These are phyloP conservation scores for Fomitopsis pinicola DNA, from an alignment of 1,284 basidiomycete genomes.

Conservation along the genomic window DNA sequence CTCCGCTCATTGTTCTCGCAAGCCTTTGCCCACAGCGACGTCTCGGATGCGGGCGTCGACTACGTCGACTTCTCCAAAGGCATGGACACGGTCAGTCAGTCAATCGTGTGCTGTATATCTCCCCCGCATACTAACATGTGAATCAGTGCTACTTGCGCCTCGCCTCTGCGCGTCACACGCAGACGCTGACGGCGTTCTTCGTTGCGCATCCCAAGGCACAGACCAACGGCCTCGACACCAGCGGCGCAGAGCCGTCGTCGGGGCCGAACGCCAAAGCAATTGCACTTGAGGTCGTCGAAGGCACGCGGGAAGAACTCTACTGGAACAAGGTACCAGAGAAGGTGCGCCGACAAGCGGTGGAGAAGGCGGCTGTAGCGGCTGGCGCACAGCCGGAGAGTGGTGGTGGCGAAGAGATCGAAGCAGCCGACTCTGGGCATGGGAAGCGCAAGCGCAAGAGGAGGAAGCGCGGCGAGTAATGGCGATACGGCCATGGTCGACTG, in stretches of 20 bases:
- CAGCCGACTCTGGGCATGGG: neutral
- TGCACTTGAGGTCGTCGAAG: slow-evolving; percentile 49
- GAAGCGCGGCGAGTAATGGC: neutral
- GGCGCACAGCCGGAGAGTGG: neutral
- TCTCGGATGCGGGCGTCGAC: slow-evolving; percentile 40
- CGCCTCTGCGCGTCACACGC: slow-evolving; percentile 43
- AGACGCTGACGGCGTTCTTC: slow-evolving; percentile 44
- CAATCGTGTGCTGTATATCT: neutral
- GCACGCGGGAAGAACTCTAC: slow-evolving; percentile 64
- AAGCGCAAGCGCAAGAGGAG: slow-evolving; percentile 18
- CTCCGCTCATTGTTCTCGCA: slow-evolving; percentile 53
- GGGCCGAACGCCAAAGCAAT: slow-evolving; percentile 30
- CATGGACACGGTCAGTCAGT: slow-evolving; percentile 56
- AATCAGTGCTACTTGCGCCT: slow-evolving; percentile 71
- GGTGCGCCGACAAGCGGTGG: slow-evolving; percentile 56
- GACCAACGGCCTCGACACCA: slow-evolving; percentile 34
- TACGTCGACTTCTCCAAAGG: slow-evolving; percentile 78
- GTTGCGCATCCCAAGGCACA: slow-evolving; percentile 34
- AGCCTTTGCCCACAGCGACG: slow-evolving; percentile 29
- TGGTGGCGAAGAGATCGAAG: neutral
- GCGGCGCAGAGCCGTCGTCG: slow-evolving; percentile 4
- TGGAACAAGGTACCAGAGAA: slow-evolving; percentile 77
- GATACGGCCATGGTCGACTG: neutral
- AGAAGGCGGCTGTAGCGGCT: slow-evolving; percentile 30
- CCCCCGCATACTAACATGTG: neutral